Percentiles rank a stretch among this genome's conserved stretches.
Conservation (phyloP, 108 stramenopile species). For the Aurantiochytrium sp. region DNA sequence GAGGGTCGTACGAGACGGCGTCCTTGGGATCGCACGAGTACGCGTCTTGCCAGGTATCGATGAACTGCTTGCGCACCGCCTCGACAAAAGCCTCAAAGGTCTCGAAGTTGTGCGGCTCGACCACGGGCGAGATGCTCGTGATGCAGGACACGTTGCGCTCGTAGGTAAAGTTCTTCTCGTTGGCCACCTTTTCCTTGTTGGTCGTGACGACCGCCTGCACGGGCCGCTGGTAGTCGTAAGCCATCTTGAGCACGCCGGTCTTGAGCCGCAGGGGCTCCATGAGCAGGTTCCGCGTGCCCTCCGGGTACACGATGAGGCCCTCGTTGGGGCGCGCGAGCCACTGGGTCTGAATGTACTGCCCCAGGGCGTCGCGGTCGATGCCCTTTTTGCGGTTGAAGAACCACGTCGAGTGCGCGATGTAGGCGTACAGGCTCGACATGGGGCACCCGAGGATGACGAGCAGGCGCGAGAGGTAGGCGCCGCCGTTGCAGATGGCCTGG, state of each 20-base stretch:
- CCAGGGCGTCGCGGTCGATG: conserved; percentile 3
- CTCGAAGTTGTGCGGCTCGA: neutral
- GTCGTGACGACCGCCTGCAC: conserved; percentile 20
- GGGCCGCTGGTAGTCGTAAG: neutral
- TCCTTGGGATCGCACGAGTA: neutral
- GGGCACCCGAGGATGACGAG: conserved; percentile 20
- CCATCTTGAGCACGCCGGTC: conserved; percentile 32
- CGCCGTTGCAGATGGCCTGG: conserved; percentile 30
- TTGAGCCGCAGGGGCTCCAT: conserved; percentile 11
- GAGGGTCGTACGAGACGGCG: neutral
- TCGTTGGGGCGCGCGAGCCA: neutral
- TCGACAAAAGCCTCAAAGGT: neutral
- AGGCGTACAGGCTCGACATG: conserved; percentile 31
- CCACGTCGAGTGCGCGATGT: neutral
- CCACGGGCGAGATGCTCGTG: neutral
- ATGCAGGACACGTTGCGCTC: neutral
- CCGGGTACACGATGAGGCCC: conserved; percentile 25
- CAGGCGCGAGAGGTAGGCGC: conserved; percentile 2
- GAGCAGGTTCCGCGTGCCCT: neutral
- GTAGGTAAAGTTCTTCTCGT: neutral
- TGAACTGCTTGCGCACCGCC: neutral
- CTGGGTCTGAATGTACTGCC: neutral
- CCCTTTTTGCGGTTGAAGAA: conserved; percentile 29
- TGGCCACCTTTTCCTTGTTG: conserved; percentile 17
- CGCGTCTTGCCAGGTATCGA: neutral